Evolutionary conservation across 345 rosid genomes (phyloP).

Genomic region (Zanthoxylum bungeanum): DNA sequence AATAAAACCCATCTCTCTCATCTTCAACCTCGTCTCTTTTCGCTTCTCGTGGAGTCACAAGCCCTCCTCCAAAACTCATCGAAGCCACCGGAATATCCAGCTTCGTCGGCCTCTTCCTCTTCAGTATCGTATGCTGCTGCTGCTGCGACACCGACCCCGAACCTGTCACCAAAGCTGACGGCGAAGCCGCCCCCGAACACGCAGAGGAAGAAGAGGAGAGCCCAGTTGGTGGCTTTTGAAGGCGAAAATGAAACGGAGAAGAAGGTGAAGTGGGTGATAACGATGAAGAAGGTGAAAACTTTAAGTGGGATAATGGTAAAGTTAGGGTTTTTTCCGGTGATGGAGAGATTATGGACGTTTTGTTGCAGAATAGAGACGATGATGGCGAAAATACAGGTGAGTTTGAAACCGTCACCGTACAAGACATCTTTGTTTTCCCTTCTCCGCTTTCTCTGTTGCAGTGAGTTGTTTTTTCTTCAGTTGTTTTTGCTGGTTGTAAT

Average conservation of each 20-base stretch:
- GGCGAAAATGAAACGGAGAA: constrained; percentile 63
- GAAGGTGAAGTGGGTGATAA: constrained; percentile 41
- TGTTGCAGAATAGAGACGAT: constrained; percentile 61
- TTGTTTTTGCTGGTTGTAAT: background rate
- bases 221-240: constrained; percentile 47
- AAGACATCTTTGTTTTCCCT: too few relatives aligned
- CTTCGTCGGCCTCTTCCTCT: constrained; percentile 79
- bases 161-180: background rate
- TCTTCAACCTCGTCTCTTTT: constrained; percentile 43
- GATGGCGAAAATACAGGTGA: constrained; percentile 88
- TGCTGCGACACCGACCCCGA: background rate
- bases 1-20: constrained; percentile 49
- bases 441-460: background rate
- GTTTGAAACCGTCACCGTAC: constrained; percentile 62
- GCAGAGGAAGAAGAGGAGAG: constrained; percentile 18
- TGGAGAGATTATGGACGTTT: constrained; percentile 30
- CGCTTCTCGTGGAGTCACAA: constrained; percentile 32
- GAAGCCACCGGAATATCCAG: constrained; percentile 52
- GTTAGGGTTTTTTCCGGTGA: constrained; percentile 41
- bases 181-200: background rate
- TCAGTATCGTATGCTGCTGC: constrained; percentile 20
- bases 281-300: constrained; percentile 29
- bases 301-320: constrained; percentile 46
- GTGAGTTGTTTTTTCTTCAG: background rate
- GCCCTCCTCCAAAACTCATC: constrained; percentile 31